Evolutionary conservation across 805 yeast species (phyloP), one percentile per base, ranked within the genome.

Genomic region (Saturnispora galanensis): DNA sequence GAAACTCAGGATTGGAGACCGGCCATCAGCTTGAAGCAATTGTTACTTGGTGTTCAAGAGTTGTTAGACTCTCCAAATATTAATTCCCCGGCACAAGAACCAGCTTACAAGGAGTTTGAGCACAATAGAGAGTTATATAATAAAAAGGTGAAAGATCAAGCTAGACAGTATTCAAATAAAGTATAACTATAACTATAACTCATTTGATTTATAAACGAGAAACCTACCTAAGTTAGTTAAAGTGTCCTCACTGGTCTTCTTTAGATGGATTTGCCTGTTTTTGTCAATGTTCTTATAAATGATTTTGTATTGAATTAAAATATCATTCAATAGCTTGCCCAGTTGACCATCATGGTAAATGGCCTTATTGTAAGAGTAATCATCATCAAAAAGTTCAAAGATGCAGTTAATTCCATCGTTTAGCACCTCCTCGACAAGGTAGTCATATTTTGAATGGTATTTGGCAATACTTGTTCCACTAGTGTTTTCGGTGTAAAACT

Each of bases 1-100:
- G 98, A 93, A 62, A 88, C 82, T 38, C 94, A 89, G 63, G 97
- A 87, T 63, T 93, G 99, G 99, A 77, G 96, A 58, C 98, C 99
- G 1, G 96, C 96, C 8, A 84, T 90, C 53, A 85, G 95, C 12
- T 65, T 90, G 52, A 88, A 86, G 58, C 95, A 90, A 60, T 82
- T 93, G 47, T 81, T 84, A 2, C 67, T 88, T 49, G 99, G 98
- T 5, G 79, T 93, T 42, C 99, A 93, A 64, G 96, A 89, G 62
- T 71, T 93, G 45, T 69, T 93, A 49, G 85, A 84, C 56, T 74
- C 79, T 32, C 99, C 99, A 32, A 93, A 93, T 59, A 95, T 95
- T 17, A 81, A 81, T 50, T 88, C 97, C 0, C 98, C 98, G 2
- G 98, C 98, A 0, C 98, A 93, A 65, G 93, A 87, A 52, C 95